Evolutionary conservation across 1,139 yeast species (phyloP).

Genomic region (Blastobotrys illinoisensis): DNA sequence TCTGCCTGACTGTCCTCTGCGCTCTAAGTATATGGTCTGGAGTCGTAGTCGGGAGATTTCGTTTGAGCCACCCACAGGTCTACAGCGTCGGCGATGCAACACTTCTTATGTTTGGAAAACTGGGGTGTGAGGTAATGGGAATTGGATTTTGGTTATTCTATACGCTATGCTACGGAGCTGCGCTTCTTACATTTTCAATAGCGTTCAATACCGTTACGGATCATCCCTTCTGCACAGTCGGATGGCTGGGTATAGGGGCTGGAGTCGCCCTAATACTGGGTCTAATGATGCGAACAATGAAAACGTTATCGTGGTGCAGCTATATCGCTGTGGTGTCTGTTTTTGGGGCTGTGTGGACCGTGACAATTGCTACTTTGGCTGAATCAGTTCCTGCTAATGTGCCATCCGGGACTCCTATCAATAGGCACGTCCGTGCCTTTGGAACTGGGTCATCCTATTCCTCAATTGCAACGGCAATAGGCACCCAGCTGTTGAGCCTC

Average conservation of each 20-base stretch:
- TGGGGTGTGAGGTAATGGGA: slow-evolving; percentile 9
- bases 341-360: slow-evolving; percentile 11
- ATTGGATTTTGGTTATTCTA: slow-evolving; percentile 8
- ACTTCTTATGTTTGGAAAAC: slow-evolving; percentile 8
- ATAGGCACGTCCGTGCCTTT: background rate
- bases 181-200: slow-evolving; percentile 5
- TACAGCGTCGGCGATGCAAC: slow-evolving; percentile 11
- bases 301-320: slow-evolving; percentile 9
- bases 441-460: slow-evolving; percentile 8
- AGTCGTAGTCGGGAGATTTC: slow-evolving; percentile 8
- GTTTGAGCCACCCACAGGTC: slow-evolving; percentile 9
- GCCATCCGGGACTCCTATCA: background rate
- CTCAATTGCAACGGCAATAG: slow-evolving; percentile 9
- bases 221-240: slow-evolving; percentile 8
- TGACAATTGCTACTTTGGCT: slow-evolving; percentile 8
- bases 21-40: slow-evolving; percentile 11
- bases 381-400: slow-evolving; percentile 9
- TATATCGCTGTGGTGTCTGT: slow-evolving; percentile 9
- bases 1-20: slow-evolving; percentile 6
- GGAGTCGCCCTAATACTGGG: slow-evolving; percentile 4
- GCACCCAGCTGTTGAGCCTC: slow-evolving; percentile 10
- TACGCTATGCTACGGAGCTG: slow-evolving; percentile 9
- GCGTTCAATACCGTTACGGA: slow-evolving; percentile 7
- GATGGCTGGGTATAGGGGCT: slow-evolving; percentile 8
- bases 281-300: slow-evolving; percentile 8